Evolutionary conservation across 768 basidiomycete genomes (phyloP), one percentile per base, ranked within the genome.

Genomic region (Podaxis sp.): DNA sequence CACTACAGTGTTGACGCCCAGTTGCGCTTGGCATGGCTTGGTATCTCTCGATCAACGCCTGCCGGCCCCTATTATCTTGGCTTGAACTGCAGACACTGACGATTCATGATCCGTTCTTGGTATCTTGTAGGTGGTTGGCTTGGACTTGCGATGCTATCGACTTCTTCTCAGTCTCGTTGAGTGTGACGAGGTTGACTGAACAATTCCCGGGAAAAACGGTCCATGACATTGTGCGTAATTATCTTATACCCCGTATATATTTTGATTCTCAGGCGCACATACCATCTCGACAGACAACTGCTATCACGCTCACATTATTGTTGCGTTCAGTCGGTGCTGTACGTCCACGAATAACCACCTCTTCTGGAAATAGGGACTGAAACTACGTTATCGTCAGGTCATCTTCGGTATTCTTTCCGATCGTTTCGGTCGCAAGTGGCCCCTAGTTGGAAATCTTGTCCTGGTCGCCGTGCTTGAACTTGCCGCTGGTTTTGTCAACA

Each of bases 401-500:
- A 75, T 94, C 65, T 95, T 96, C 65, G 94, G 93, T 50, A 70
- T 94, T 46, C 66, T 89, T n/a, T 90, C 90, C 1, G 95, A 97
- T 71, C 85, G 95, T 3, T 96, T 79, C 70, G 95, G 95, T 3
- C 83, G 95, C 28, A 96, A 95, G 79, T 98, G 94, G 94, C 94
- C 94, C 3, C 79, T 95, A 4, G 85, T 96, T 28, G 64, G 67
- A 64, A 95, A 94, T 70, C 79, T 95, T 21, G 48, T 93, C 25
- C 69, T 95, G 50, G 83, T 93, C 62, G 79, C 82, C 13, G 70
- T 82, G 4, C 83, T 97, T 55, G 86, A 94, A 67, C 82, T 97
- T 23, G 90, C 86, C 0, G 85, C 86, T 1, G 88, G 91, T 27
- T 98, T 95, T 73, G 86, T 87, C 46, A 79, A 87, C 16, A 92